A percentile compares a stretch with the other conserved stretches of the same genome.
Evolutionary conservation across 768 basidiomycete genomes (phyloP).

Genomic region (Amanita pseudoporphyria): DNA sequence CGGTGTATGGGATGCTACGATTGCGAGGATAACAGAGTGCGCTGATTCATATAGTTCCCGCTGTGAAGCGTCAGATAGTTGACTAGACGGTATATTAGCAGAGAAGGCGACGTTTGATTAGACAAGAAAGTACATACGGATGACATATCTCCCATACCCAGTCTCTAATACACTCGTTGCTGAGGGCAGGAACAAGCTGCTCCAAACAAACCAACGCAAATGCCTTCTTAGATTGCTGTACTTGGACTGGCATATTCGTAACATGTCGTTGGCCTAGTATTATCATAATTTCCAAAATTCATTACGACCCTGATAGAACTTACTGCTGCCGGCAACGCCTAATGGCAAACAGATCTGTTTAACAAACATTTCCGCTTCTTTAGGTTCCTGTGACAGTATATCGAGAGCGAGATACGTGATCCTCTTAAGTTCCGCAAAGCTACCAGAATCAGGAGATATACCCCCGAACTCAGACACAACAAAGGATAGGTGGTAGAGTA

Average conservation of each 20-base stretch:
- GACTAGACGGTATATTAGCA: conserved; percentile 27
- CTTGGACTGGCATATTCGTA: conserved; percentile 9
- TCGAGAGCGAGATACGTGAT: conserved; percentile 72
- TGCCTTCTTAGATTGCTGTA: conserved; percentile 31
- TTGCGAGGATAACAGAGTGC: conserved; percentile 72
- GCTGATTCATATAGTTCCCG: conserved; percentile 79
- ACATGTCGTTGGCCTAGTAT: neutral
- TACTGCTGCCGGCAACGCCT: too few species aligned
- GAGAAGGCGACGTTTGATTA: neutral
- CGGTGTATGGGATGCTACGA: conserved; percentile 45
- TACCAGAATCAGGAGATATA: too few species aligned
- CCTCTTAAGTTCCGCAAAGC: too few species aligned
- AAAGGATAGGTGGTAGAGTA: too few species aligned
- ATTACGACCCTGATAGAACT: too few species aligned
- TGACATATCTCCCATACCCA: conserved; percentile 52
- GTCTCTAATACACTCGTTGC: conserved; percentile 39
- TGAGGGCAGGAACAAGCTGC: conserved; percentile 60
- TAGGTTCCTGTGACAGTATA: conserved; percentile 36
- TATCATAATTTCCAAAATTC: too few species aligned
- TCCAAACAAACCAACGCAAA: conserved; percentile 70
- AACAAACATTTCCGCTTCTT: conserved; percentile 21
- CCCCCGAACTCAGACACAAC: too few species aligned
- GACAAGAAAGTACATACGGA: conserved; percentile 43
- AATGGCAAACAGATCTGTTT: too few species aligned
- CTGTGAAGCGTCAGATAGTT: conserved; percentile 46